Evolutionary conservation across 108 stramenopile genomes (phyloP), one percentile per base, ranked within the genome.

Genomic region (Skeletonema tropicum): DNA sequence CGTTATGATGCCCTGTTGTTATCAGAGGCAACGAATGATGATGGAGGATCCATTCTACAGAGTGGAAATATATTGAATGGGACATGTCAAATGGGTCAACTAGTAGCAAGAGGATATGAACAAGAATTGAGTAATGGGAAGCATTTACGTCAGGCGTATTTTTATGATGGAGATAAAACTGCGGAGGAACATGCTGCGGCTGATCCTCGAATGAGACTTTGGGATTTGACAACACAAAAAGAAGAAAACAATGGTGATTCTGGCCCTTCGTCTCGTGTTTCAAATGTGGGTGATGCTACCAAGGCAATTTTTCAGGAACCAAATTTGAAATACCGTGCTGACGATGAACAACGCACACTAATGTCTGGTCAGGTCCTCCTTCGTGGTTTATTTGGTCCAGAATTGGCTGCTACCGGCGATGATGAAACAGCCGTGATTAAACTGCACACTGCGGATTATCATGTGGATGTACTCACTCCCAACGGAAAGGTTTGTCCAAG

Each of bases 61-160:
- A 57, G 25, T 48, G 75, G 73, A 26, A 83, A 83, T 62, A 77
- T 61, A 42, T 70, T 92, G 68, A 89, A 90, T 74, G 93, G 96
- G 31, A 97, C 94, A 13, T 97, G 96, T 80, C 90, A 93, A 81
- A 38, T 83, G 71, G 96, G 96, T 17, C 96, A 97, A 73, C 71
- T 97, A 32, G 49, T 97, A 3, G 36, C 79, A 15, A 79, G 82
- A 57, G 96, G 96, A 2, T 93, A 93, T 73, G 86, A 88, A 32
- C 94, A 95, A 69, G 87, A 97, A 81, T 42, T 92, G 14, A 9
- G 14, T 6, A 94, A 94, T 86, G 96, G 96, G 45, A 64, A 75
- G 55, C 64, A 80, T 57, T 36, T 97, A 12, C 71, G 94, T 14
- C 71, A 88, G 9, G 91, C 96, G 25, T 97, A 97, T 57, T 57